Evolutionary conservation across 768 basidiomycete species (phyloP).

Genomic region (Mycena belliarum): DNA sequence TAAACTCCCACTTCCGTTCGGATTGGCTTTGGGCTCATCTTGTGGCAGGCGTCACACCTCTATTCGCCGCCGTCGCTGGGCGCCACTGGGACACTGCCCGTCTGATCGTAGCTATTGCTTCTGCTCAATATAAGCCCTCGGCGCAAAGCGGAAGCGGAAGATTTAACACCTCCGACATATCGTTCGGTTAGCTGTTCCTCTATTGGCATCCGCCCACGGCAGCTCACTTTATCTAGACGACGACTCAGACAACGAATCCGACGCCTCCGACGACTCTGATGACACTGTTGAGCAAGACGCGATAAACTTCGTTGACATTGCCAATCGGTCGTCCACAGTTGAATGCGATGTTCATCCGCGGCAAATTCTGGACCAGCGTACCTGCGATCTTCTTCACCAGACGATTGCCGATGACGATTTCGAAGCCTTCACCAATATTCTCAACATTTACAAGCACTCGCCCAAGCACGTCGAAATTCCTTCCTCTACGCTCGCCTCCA

Average conservation of each 20-base stretch:
- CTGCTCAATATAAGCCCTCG: slow-evolving; percentile 50
- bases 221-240: slow-evolving; percentile 27
- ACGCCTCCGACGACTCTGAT: slow-evolving; percentile 43
- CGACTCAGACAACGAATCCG: slow-evolving; percentile 41
- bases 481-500: slow-evolving; percentile 22
- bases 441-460: slow-evolving; percentile 43
- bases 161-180: slow-evolving; percentile 35
- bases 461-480: slow-evolving; percentile 32
- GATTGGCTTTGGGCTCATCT: not conserved
- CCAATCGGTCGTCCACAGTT: slow-evolving; percentile 47
- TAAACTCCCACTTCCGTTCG: slow-evolving; percentile 9
- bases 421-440: slow-evolving; percentile 50
- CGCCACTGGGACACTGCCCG: slow-evolving; percentile 59
- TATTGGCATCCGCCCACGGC: not conserved
- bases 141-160: slow-evolving; percentile 33
- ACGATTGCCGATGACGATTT: slow-evolving; percentile 48
- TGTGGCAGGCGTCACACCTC: slow-evolving; percentile 46
- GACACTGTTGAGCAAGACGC: slow-evolving; percentile 38
- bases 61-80: slow-evolving; percentile 49
- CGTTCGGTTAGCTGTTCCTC: slow-evolving; percentile 41
- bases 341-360: slow-evolving; percentile 41
- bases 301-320: slow-evolving; percentile 54
- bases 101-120: slow-evolving; percentile 58
- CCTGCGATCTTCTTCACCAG: slow-evolving; percentile 29
- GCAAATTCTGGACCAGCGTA: slow-evolving; percentile 31